These are phyloP conservation scores for Phytopythium vexans DNA, from an alignment of 352 stramenopile genomes.

Conservation along the genomic window DNA sequence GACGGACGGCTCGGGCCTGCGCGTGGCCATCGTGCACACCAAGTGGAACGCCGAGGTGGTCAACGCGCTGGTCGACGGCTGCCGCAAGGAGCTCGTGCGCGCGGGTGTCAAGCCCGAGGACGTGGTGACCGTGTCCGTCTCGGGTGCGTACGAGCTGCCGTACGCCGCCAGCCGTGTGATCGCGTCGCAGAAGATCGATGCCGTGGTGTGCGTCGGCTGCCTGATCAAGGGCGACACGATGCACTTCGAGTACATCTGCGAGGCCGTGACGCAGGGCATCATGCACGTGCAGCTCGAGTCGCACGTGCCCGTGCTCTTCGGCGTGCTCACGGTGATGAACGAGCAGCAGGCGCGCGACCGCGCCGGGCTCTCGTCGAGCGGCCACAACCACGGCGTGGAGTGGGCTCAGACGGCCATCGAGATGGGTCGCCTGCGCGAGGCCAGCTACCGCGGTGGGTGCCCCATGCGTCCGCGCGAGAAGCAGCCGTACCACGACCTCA, in stretches of 20 bases:
- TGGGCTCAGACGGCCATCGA: constrained; percentile 97
- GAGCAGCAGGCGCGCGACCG: constrained; percentile 95
- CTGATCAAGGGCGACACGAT: constrained; percentile 97
- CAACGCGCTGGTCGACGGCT: constrained; percentile 55
- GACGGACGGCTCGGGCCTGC: constrained; percentile 69
- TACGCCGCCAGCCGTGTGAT: constrained; percentile 91
- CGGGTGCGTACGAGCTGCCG: constrained; percentile 96
- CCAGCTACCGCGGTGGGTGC: constrained; percentile 51
- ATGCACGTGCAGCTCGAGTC: constrained; percentile 96
- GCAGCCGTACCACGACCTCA: constrained; percentile 71
- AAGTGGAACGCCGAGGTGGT: constrained; percentile 88
- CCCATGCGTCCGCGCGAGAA: constrained; percentile 68
- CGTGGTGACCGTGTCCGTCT: constrained; percentile 83
- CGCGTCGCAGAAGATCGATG: constrained; percentile 93
- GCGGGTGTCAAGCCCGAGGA: constrained; percentile 60
- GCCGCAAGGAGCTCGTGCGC: constrained; percentile 58
- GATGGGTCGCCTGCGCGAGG: constrained; percentile 91
- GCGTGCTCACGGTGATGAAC: constrained; percentile 95
- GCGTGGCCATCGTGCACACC: constrained; percentile 80
- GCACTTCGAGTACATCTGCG: constrained; percentile 99
- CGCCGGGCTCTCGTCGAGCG: constrained; percentile 72
- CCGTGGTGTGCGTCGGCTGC: constrained; percentile 94
- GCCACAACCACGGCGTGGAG: constrained; percentile 95
- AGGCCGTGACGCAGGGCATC: constrained; percentile 94
- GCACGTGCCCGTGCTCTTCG: constrained; percentile 84